Evolutionary conservation across 1,284 basidiomycete genomes (phyloP).

Genomic region (Moesziomyces parantarcticus): DNA sequence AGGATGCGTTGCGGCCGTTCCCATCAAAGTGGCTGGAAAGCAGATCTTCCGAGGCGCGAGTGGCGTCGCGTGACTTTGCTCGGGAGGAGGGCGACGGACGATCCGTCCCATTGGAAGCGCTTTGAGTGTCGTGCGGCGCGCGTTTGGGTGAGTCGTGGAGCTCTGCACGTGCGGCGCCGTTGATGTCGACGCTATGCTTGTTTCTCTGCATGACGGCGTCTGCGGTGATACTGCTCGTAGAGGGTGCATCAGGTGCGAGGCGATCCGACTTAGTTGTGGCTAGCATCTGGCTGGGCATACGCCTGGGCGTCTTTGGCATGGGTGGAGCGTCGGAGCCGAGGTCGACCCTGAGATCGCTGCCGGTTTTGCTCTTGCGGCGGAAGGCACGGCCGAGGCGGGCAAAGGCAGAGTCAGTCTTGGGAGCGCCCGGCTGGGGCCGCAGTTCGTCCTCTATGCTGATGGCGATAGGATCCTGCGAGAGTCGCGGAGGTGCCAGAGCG

Average conservation of each 20-base stretch:
- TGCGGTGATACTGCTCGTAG: constrained; percentile 20
- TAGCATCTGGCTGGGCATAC: constrained; percentile 12
- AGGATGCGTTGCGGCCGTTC: not conserved
- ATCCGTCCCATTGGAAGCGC: not conserved
- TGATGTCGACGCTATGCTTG: constrained; percentile 12
- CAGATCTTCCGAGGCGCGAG: not conserved
- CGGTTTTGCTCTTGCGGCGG: constrained; percentile 47
- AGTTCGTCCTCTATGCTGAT: constrained; percentile 44
- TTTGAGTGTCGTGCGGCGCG: not conserved
- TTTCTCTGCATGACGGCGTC: constrained; percentile 2
- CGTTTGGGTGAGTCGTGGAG: not conserved
- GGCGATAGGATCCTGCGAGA: constrained; percentile 39
- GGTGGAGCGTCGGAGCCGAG: constrained; percentile 12
- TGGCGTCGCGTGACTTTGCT: not conserved
- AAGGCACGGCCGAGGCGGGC: constrained; percentile 41
- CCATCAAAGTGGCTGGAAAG: not conserved
- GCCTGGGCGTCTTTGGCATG: constrained; percentile 19
- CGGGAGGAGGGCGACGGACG: not conserved
- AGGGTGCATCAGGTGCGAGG: constrained; percentile 27
- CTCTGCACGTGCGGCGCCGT: constrained; percentile 7
- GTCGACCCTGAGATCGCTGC: constrained; percentile 29
- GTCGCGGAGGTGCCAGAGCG: constrained; percentile 24
- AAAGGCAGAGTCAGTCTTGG: constrained; percentile 37
- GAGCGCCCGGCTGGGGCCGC: constrained; percentile 1
- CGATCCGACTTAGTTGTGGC: constrained; percentile 16